A percentile compares a stretch with the other conserved stretches of the same genome.
Evolutionary conservation across 345 rosid genomes (phyloP).

Genomic region (Syzygium jambos): DNA sequence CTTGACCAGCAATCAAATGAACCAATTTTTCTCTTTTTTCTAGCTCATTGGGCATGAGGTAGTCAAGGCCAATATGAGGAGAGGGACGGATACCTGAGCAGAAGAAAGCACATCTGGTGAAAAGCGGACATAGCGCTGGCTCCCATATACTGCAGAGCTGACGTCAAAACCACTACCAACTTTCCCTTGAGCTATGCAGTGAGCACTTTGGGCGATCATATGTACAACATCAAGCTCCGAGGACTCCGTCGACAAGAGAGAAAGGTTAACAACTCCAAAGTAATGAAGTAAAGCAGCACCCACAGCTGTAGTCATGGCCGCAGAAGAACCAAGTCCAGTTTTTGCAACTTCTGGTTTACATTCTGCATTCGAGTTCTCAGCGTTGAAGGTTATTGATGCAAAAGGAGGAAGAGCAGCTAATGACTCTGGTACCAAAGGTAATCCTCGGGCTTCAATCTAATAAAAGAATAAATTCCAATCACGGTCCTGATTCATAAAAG

Average conservation of each 20-base stretch:
- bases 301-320: conserved; percentile 96
- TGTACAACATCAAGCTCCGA: conserved; percentile 67
- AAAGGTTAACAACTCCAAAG: conserved; percentile 72
- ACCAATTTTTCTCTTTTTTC: background rate
- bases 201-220: conserved; percentile 86
- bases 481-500: background rate
- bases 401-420: conserved; percentile 77
- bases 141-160: conserved; percentile 95
- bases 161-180: conserved; percentile 99
- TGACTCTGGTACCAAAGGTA: conserved; percentile 74
- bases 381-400: conserved; percentile 76
- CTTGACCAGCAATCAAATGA: background rate
- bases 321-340: conserved; percentile 98
- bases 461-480: background rate
- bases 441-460: conserved; percentile 82
- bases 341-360: conserved; percentile 96
- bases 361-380: conserved; percentile 46
- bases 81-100: conserved; percentile 58
- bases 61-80: background rate
- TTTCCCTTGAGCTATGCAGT: conserved; percentile 96
- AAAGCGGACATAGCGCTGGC: conserved; percentile 91
- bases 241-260: conserved; percentile 29
- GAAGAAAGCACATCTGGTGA: conserved; percentile 81
- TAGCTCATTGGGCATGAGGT: background rate
- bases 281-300: conserved; percentile 89